A percentile compares a stretch with the other conserved stretches of the same genome.
Evolutionary conservation across 108 stramenopile genomes (phyloP).

Genomic region (Parietichytrium sp.): DNA sequence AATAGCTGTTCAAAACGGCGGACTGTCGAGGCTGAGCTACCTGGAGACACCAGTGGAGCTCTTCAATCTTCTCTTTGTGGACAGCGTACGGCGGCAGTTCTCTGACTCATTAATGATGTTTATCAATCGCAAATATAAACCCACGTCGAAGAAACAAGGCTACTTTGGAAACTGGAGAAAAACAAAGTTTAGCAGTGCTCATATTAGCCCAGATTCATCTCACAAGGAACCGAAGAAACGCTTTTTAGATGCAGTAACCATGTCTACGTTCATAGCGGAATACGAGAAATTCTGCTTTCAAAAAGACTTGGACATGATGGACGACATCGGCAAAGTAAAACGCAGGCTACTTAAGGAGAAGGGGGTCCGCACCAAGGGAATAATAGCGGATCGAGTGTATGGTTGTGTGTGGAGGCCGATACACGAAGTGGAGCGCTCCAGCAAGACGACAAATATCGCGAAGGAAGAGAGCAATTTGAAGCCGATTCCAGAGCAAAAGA

Average conservation of each 20-base stretch:
- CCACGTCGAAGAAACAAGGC: not conserved
- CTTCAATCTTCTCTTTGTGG: not conserved
- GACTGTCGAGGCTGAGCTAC: no score
- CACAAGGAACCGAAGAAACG: no score
- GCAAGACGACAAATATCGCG: not conserved
- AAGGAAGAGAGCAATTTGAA: not conserved
- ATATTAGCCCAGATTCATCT: not conserved
- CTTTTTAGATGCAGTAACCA: not conserved
- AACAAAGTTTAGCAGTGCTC: no score
- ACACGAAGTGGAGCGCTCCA: no score
- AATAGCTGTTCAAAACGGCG: no score
- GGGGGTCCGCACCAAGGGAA: not conserved
- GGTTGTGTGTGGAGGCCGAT: not conserved
- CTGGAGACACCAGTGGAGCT: constrained; percentile 18
- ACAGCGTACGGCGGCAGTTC: not conserved
- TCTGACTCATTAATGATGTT: not conserved
- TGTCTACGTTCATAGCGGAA: not conserved
- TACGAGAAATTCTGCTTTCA: constrained; percentile 24
- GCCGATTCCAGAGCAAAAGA: not conserved
- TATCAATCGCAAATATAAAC: not conserved
- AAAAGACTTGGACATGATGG: not conserved
- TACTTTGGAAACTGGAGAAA: not conserved
- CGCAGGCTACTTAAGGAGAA: not conserved
- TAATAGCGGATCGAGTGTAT: not conserved
- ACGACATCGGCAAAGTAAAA: not conserved